Evolutionary conservation across 2,329 filamentous ascomycete genomes (phyloP).

Genomic region (Penicillium sp.): DNA sequence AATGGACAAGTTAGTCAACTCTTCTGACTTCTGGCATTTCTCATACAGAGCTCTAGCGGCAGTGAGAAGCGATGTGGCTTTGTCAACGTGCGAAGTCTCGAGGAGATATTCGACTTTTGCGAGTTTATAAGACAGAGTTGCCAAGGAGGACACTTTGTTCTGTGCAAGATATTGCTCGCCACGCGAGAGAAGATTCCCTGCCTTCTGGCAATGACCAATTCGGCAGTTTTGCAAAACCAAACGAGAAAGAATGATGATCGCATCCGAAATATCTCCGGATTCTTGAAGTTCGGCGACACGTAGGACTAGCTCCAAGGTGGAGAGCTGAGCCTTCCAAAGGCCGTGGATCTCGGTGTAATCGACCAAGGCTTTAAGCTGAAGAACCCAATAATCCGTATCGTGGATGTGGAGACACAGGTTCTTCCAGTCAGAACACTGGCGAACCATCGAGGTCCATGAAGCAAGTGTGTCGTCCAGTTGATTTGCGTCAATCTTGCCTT

Average conservation of each 20-base stretch:
- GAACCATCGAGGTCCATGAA: conserved; percentile 43
- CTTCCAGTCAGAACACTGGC: conserved; percentile 44
- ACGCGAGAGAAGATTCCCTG: conserved; percentile 57
- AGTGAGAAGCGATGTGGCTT: conserved; percentile 48
- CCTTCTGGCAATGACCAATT: conserved; percentile 61
- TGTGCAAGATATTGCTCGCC: conserved; percentile 52
- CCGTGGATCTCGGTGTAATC: conserved; percentile 60
- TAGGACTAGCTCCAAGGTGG: conserved; percentile 50
- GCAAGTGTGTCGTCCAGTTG: conserved; percentile 32
- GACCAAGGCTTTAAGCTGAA: conserved; percentile 53
- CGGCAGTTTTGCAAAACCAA: conserved; percentile 57
- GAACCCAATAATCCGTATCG: conserved; percentile 49
- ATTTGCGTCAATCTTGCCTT: conserved; percentile 28
- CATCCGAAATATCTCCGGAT: conserved; percentile 35
- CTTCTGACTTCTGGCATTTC: conserved; percentile 28
- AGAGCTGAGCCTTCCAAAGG: conserved; percentile 50
- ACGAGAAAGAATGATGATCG: conserved; percentile 44
- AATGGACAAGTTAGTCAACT: conserved; percentile 36
- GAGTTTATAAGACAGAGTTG: conserved; percentile 61
- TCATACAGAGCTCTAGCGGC: conserved; percentile 33
- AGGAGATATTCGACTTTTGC: conserved; percentile 73
- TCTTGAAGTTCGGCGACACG: conserved; percentile 49
- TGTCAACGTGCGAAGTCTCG: conserved; percentile 62
- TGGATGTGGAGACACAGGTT: conserved; percentile 49
- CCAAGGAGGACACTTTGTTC: conserved; percentile 43